Evolutionary conservation across 2,329 filamentous ascomycete species (phyloP).

Genomic region (Talaromyces sp.): DNA sequence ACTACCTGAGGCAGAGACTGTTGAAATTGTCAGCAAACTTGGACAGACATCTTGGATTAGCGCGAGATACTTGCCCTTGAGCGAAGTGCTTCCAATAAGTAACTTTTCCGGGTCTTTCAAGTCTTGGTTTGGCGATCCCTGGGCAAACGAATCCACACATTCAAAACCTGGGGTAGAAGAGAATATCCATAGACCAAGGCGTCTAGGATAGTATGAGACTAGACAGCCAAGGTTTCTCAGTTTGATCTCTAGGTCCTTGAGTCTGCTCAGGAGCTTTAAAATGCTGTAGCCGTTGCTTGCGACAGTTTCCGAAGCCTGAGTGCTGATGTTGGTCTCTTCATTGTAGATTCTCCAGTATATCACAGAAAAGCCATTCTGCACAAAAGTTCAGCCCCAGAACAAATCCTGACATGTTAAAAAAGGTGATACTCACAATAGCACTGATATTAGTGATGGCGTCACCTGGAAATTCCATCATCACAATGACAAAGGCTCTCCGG

Average conservation of each 20-base stretch:
- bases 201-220: constrained; percentile 33
- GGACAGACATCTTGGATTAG: not conserved
- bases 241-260: constrained; percentile 35
- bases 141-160: constrained; percentile 25
- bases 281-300: constrained; percentile 34
- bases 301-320: constrained; percentile 26
- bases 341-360: constrained; percentile 42
- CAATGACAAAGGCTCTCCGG: constrained; percentile 15
- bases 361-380: constrained; percentile 38
- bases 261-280: constrained; percentile 33
- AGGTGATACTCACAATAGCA: constrained; percentile 34
- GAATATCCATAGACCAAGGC: constrained; percentile 38
- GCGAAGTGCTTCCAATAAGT: constrained; percentile 24
- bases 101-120: constrained; percentile 24
- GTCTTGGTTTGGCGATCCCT: constrained; percentile 17
- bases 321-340: constrained; percentile 27
- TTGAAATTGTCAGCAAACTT: not conserved
- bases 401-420: not conserved
- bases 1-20: constrained; percentile 33
- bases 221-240: constrained; percentile 34
- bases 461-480: constrained; percentile 42
- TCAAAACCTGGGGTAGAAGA: constrained; percentile 36
- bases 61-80: constrained; percentile 28
- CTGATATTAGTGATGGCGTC: constrained; percentile 39
- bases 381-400: constrained; percentile 17